Conservation (phyloP, 1,139 yeast species). For the Hanseniaspora gamundiae region DNA sequence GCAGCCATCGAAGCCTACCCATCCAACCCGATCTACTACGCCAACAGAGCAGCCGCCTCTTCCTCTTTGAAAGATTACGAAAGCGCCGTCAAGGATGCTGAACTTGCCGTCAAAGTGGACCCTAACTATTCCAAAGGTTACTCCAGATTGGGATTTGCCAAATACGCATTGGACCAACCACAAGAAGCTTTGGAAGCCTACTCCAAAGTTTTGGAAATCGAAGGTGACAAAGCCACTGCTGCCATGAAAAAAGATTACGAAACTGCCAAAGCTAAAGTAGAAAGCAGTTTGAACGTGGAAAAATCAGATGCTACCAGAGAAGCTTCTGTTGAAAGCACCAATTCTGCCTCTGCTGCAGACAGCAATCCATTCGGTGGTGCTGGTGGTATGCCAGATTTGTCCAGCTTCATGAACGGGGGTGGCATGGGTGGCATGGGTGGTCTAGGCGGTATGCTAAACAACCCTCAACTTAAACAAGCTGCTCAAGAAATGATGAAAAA, state of each 20-base stretch:
- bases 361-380: conserved; percentile 30
- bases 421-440: conserved; percentile 27
- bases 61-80: conserved; percentile 67
- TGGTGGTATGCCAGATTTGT: conserved; percentile 64
- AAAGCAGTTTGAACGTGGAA: conserved; percentile 47
- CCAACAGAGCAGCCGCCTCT: conserved; percentile 96
- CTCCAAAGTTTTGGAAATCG: conserved; percentile 72
- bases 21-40: conserved; percentile 68
- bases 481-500: conserved; percentile 90
- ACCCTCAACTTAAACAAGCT: conserved; percentile 85
- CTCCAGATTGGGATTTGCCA: conserved; percentile 89
- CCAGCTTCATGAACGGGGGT: conserved; percentile 39
- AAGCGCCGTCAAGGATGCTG: conserved; percentile 74
- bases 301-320: conserved; percentile 20
- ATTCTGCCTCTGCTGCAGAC: conserved; percentile 20
- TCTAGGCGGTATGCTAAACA: conserved; percentile 66
- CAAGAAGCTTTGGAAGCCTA: conserved; percentile 86
- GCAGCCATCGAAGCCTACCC: conserved; percentile 67
- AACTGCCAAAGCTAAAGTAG: conserved; percentile 79
- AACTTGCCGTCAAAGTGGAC: conserved; percentile 64
- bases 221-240: conserved; percentile 74
- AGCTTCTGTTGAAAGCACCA: conserved; percentile 21
- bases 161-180: conserved; percentile 80
- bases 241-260: conserved; percentile 92
- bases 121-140: conserved; percentile 83